phyloP scores from a whole-genome alignment of 192 early-diverging fungal species.

The Coemansia sp. region DNA sequence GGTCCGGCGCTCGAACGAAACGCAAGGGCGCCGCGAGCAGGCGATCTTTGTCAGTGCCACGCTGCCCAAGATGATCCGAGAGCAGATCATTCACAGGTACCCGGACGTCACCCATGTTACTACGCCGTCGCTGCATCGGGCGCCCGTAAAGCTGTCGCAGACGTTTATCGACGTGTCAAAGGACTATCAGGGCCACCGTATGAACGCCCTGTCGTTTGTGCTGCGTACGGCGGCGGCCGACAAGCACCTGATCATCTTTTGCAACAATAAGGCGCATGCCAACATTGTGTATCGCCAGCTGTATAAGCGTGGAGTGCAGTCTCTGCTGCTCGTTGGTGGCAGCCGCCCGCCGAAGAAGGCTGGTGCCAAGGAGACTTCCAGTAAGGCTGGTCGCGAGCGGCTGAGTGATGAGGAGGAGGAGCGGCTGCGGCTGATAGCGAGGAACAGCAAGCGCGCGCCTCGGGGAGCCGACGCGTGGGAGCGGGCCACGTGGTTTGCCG shows the following conservation, averaged over 20 bases:
- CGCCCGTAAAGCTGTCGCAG: conserved; percentile 72
- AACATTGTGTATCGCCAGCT: conserved; percentile 59
- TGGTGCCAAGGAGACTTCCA: neutral
- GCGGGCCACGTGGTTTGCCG: conserved; percentile 26
- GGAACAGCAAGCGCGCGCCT: conserved; percentile 3
- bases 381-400: neutral
- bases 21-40: conserved; percentile 50
- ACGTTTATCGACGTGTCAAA: conserved; percentile 70
- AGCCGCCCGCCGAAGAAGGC: conserved; percentile 3
- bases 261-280: conserved; percentile 70
- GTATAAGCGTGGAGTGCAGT: conserved; percentile 53
- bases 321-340: conserved; percentile 54
- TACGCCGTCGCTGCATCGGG: conserved; percentile 77
- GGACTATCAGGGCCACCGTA: conserved; percentile 66
- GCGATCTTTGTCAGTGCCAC: conserved; percentile 70
- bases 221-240: conserved; percentile 63
- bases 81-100: conserved; percentile 55
- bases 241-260: conserved; percentile 80
- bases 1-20: conserved; percentile 40
- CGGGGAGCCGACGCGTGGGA: conserved; percentile 30
- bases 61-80: conserved; percentile 66
- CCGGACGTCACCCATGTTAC: conserved; percentile 68
- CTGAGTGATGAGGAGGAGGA: neutral
- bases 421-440: neutral
- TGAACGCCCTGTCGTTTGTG: conserved; percentile 68